Percentiles rank a stretch among this genome's conserved stretches.
phyloP scores from a whole-genome alignment of 345 rosid species.

The Salix dunnii region DNA sequence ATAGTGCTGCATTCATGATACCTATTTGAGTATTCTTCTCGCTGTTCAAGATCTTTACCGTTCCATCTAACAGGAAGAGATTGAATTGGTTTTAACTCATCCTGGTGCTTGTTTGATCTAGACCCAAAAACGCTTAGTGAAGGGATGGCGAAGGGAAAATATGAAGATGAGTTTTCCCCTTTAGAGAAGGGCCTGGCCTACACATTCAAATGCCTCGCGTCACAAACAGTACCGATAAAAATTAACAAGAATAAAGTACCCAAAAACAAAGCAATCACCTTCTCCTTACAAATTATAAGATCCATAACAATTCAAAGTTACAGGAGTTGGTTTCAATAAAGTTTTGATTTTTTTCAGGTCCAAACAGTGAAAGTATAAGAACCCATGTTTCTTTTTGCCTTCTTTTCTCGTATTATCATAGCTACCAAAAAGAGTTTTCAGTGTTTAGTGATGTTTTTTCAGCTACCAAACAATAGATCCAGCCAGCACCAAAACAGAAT shows the following conservation, averaged over 20 bases:
- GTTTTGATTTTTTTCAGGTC: background rate
- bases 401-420: background rate
- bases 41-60: constrained; percentile 36
- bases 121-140: constrained; percentile 35
- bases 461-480: background rate
- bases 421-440: background rate
- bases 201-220: constrained; percentile 38
- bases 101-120: constrained; percentile 35
- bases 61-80: constrained; percentile 44
- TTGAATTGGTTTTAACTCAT: constrained; percentile 34
- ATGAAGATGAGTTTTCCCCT: constrained; percentile 46
- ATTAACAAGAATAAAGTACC: background rate
- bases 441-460: background rate
- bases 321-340: background rate
- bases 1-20: constrained; percentile 23
- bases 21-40: constrained; percentile 17
- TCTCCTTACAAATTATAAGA: background rate
- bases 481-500: background rate
- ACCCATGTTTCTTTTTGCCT: background rate
- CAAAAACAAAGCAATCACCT: background rate
- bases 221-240: constrained; percentile 19
- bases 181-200: constrained; percentile 52
- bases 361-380: background rate
- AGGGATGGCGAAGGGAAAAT: constrained; percentile 41
- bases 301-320: background rate